Conservation (phyloP, 352 stramenopile species). For the Globisporangium polare region DNA sequence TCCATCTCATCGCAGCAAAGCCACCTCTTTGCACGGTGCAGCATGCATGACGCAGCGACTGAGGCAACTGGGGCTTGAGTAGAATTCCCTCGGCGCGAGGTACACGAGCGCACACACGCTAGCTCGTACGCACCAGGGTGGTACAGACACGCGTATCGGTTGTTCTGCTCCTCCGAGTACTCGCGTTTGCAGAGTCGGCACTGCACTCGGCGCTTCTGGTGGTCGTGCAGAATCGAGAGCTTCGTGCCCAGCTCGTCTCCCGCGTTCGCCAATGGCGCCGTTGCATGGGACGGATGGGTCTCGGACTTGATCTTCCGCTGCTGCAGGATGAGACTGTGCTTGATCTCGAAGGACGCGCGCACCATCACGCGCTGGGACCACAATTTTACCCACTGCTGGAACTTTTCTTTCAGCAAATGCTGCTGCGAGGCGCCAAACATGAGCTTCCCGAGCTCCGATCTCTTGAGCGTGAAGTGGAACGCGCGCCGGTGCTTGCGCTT, state of each 20-base stretch:
- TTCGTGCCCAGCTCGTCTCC: constrained; percentile 13
- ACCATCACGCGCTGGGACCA: constrained; percentile 56
- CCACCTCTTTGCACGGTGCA: constrained; percentile 68
- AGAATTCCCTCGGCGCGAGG: constrained; percentile 25
- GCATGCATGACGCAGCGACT: constrained; percentile 45
- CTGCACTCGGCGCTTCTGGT: constrained; percentile 47
- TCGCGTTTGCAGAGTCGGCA: constrained; percentile 59
- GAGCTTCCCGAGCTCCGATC: constrained; percentile 44
- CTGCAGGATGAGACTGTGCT: constrained; percentile 56
- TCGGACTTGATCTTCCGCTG: constrained; percentile 34
- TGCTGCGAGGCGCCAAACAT: constrained; percentile 43
- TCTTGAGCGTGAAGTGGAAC: constrained; percentile 38
- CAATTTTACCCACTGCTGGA: constrained; percentile 57
- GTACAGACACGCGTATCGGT: constrained; percentile 55
- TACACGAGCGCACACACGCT: constrained; percentile 53
- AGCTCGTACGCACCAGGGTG: constrained; percentile 63
- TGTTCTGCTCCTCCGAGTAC: constrained; percentile 77
- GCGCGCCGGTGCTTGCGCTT: constrained; percentile 45
- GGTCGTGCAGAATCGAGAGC: constrained; percentile 51
- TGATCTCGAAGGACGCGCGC: constrained; percentile 60
- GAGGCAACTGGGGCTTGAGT: background rate
- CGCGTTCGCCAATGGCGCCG: constrained; percentile 4
- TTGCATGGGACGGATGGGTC: background rate
- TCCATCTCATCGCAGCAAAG: constrained; percentile 73
- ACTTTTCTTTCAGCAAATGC: constrained; percentile 37